Conservation (phyloP, 306 rosid genomes). For the Corylus heterophylla region DNA sequence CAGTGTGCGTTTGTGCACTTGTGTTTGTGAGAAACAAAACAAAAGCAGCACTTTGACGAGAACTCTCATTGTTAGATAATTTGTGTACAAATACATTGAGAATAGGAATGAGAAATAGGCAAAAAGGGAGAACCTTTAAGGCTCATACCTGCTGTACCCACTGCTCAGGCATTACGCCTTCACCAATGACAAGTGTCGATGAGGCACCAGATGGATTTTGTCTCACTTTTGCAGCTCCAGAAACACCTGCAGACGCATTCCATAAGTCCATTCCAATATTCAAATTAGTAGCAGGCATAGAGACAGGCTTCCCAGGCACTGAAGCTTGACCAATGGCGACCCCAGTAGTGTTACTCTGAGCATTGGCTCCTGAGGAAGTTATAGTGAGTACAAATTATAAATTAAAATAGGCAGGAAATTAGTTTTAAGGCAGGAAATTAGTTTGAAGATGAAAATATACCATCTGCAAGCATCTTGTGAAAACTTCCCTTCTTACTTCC, state of each 20-base stretch:
- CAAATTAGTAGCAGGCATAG: slow-evolving; percentile 74
- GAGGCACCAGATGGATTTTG: slow-evolving; percentile 54
- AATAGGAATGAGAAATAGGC: neutral
- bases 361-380: slow-evolving; percentile 72
- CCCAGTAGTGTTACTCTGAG: slow-evolving; percentile 57
- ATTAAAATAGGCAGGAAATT: slow-evolving; percentile 7
- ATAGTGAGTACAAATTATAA: slow-evolving; percentile 21
- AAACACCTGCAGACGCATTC: slow-evolving; percentile 63
- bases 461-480: slow-evolving; percentile 94
- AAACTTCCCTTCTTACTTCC: slow-evolving; percentile 81
- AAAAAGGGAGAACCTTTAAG: slow-evolving; percentile 3
- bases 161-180: slow-evolving; percentile 61
- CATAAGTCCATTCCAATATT: slow-evolving; percentile 96
- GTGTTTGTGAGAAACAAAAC: neutral
- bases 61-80: neutral
- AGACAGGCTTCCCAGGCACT: slow-evolving; percentile 68
- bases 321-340: slow-evolving; percentile 44
- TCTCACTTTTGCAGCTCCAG: slow-evolving; percentile 67
- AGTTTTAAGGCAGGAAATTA: slow-evolving; percentile 12
- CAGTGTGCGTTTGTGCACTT: too few species aligned
- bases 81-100: neutral
- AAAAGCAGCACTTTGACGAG: neutral
- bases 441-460: slow-evolving; percentile 41
- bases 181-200: slow-evolving; percentile 47
- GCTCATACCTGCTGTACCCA: slow-evolving; percentile 82